Base-by-base conservation (phyloP, 1,284 basidiomycete genomes). In the Ceratobasidium sp. region DNA sequence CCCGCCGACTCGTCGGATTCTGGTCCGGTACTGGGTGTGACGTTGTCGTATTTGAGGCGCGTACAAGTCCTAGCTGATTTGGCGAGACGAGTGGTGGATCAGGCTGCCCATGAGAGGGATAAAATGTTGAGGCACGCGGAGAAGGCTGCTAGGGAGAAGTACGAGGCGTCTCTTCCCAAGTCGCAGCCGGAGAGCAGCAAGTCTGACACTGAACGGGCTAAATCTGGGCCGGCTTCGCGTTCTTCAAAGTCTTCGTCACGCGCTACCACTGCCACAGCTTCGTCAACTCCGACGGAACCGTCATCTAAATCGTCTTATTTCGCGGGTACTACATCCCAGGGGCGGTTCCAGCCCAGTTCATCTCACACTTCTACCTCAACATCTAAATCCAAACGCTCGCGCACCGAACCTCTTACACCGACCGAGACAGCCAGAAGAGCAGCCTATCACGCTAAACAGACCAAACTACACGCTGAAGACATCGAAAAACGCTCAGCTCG, bases 391-490 rank as follows among this genome's bases (percentile, higher is more conserved):
- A 72, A 50, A 53, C 17, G 14, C 27, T 45, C 59, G 1, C 57
- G 57, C 8, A 33, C 62, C 17, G 62, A 64, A 33, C 2, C 66
- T 44, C 66, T 72, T 29, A 50, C 69, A n/a, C 45, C 69, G 11
- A 29, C 27, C n/a, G 69, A 72, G 44, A 47, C 56, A 15, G 69
- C 54, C 41, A 24, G 69, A 7, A 59, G 69, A 24, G 69, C 69
- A 2, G 47, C 69, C 4, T 72, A 72, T 29, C 69, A 72, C 36
- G 56, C 69, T 45, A 72, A 60, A 47, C 69, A 50, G 51, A 33
- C 54, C 29, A 72, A 72, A 29, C 24, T 72, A 31, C 69, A 72
- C 22, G 69, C 54, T 24, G 69, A 72, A 31, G 69, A 72, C 22
- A 22, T 31, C n/a, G 24, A 50, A 41, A 72, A 72, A 47, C 69